Evolutionary conservation across 225 moss, liverwort and hornwort genomes (phyloP), one percentile per base, ranked within the genome.

Genomic region (Polytrichum commune): DNA sequence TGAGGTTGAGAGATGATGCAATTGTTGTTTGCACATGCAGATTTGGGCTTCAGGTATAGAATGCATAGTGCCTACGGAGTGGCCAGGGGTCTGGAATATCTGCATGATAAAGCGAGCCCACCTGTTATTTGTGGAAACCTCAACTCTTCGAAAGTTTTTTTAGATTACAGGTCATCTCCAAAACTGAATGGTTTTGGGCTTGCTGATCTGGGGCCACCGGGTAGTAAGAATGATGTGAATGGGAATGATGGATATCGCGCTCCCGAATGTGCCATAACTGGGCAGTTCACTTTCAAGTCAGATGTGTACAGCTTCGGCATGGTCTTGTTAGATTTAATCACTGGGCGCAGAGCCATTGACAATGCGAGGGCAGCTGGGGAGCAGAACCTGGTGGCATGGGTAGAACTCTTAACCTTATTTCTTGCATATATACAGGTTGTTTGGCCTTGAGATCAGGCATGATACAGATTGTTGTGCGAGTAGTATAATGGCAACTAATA

Each of bases 231-330:
- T 62, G 93, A 98, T 74, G 95, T 95, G 67, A 95, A 95, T 91
- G 97, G 91, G 8, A 95, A 92, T 30, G 95, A 98, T 65, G 97
- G 95, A 28, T 98, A 95, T 70, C 95, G 95, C 78, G 95, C 95
- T 68, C 97, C 97, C n/a, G 95, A 98, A 82, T 98, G 95, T 71
- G 97, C 97, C 19, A 98, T 95, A 95, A 98, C 97, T 72, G 97
- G 97, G 62, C 93, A 98, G 89, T 72, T 93, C 88, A 98, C 97
- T 72, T 84, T 98, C 75, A 95, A 95, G 93, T 98, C 97, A 35
- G 97, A 98, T 77, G 97, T 98, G 74, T 98, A 98, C 86, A 98
- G 97, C 72, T 98, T 98, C 58, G 97, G 97, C 58, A 95, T 98
- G 68, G 97, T 98, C 63, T 73, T 98, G 80, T 62, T 98, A 79